Percentiles rank a stretch among this genome's conserved stretches.
These are phyloP conservation scores for Delphinella strobiligena DNA, from an alignment of 2,329 filamentous ascomycete species.

Conservation along the genomic window DNA sequence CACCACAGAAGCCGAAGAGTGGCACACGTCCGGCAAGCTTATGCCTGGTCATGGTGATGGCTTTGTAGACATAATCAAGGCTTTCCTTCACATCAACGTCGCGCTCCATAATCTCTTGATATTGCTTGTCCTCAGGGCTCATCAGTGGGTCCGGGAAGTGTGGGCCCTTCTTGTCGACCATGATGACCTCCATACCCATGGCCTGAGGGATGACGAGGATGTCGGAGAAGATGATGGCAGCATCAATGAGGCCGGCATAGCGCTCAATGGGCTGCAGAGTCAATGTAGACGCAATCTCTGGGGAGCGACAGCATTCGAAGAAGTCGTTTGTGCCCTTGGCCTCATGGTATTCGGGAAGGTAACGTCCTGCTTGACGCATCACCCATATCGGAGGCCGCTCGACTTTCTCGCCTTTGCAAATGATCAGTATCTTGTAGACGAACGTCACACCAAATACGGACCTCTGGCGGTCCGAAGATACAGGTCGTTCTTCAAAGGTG, in stretches of 20 bases:
- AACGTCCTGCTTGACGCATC: conserved; percentile 97
- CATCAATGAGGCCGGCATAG: conserved; percentile 80
- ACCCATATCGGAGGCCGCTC: conserved; percentile 96
- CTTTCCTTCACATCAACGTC: conserved; percentile 75
- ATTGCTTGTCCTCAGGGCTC: conserved; percentile 72
- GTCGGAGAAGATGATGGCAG: conserved; percentile 97
- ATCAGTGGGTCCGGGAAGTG: conserved; percentile 80
- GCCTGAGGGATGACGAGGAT: conserved; percentile 96
- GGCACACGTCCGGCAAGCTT: conserved; percentile 84
- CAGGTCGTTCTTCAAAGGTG: conserved; percentile 83
- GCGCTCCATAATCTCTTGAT: conserved; percentile 60
- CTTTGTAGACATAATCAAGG: conserved; percentile 89
- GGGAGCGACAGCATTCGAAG: conserved; percentile 91
- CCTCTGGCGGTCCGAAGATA: conserved; percentile 82
- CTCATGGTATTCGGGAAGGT: conserved; percentile 95
- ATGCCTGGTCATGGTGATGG: conserved; percentile 78
- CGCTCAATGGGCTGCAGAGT: conserved; percentile 93
- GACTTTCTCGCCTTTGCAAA: conserved; percentile 84
- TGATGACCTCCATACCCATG: conserved; percentile 96
- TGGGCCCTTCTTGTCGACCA: conserved; percentile 94
- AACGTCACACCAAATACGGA: no score
- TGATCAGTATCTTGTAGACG: no score
- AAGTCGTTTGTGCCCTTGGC: conserved; percentile 87
- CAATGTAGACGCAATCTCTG: conserved; percentile 83
- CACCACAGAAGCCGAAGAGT: conserved; percentile 90